A percentile compares a stretch with the other conserved stretches of the same genome.
These are phyloP conservation scores for Aspergillus felis DNA, from an alignment of 2,329 filamentous ascomycete species.

Conservation along the genomic window DNA sequence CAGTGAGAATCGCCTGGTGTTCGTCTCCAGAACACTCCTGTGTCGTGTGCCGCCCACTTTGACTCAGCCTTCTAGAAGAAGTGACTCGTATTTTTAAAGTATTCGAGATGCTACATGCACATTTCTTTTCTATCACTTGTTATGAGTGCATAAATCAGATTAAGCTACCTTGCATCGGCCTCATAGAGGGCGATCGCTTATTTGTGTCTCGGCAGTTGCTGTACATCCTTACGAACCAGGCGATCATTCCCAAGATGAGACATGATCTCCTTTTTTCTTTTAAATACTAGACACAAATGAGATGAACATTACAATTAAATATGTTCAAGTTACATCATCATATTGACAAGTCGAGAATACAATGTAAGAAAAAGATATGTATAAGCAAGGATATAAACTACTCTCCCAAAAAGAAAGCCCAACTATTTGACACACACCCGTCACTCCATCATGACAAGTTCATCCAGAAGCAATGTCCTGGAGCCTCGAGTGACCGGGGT, in stretches of 20 bases:
- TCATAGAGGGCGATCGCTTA: not conserved
- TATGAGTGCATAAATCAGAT: not conserved
- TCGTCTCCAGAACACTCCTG: not conserved
- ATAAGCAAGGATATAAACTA: constrained; percentile 17
- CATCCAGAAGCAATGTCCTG: not conserved
- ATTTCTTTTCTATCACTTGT: too few species aligned
- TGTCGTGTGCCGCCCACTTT: not conserved
- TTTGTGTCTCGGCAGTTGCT: not conserved
- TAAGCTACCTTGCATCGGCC: not conserved
- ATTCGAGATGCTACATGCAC: too few species aligned
- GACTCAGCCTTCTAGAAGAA: not conserved
- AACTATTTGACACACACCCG: constrained; percentile 19
- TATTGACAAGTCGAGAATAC: not conserved
- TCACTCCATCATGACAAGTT: constrained; percentile 5
- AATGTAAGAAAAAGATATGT: not conserved
- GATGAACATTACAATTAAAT: not conserved
- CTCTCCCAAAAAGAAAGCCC: constrained; percentile 14
- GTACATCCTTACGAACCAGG: not conserved
- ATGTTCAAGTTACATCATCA: not conserved
- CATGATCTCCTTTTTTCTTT: not conserved
- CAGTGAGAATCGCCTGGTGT: not conserved
- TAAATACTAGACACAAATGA: not conserved
- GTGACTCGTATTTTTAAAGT: too few species aligned
- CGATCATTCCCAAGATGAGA: not conserved
- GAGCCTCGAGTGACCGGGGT: constrained; percentile 20